Evolutionary conservation across 495 filamentous ascomycete species (phyloP).

Genomic region (Penicillium egyptiacum): DNA sequence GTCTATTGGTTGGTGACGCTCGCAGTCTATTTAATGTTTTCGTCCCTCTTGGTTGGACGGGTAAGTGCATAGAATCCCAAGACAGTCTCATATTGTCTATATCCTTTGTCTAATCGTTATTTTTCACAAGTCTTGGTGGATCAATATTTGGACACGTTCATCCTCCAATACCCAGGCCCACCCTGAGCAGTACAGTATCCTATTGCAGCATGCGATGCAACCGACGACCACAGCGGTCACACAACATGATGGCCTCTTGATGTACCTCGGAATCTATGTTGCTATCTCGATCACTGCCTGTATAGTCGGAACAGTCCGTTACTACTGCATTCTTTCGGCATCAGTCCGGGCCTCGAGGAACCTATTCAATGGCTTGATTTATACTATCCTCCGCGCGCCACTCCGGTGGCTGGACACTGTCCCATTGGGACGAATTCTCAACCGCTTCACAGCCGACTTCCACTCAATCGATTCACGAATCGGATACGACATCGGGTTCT

Average conservation of each 20-base stretch:
- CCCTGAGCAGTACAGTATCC: conserved; percentile 18
- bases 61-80: conserved; percentile 20
- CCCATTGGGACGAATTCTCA: conserved; percentile 73
- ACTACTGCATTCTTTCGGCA: conserved; percentile 54
- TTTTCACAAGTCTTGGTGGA: conserved; percentile 62
- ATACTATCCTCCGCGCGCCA: conserved; percentile 66
- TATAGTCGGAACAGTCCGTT: conserved; percentile 57
- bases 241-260: conserved; percentile 39
- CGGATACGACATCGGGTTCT: conserved; percentile 57
- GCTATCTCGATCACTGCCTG: conserved; percentile 57
- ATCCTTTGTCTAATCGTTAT: neutral
- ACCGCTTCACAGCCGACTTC: conserved; percentile 80
- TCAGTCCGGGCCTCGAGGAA: conserved; percentile 59
- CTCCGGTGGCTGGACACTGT: conserved; percentile 80
- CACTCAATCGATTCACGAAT: conserved; percentile 66
- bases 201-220: conserved; percentile 27
- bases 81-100: neutral
- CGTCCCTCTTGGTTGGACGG: conserved; percentile 36
- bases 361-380: conserved; percentile 64
- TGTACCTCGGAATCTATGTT: conserved; percentile 70
- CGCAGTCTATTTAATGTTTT: conserved; percentile 17
- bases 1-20: conserved; percentile 17
- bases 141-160: conserved; percentile 63
- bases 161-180: conserved; percentile 24
- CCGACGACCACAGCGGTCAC: neutral